Base-by-base conservation (phyloP, 441 rosid genomes). In the Iberis amara region DNA sequence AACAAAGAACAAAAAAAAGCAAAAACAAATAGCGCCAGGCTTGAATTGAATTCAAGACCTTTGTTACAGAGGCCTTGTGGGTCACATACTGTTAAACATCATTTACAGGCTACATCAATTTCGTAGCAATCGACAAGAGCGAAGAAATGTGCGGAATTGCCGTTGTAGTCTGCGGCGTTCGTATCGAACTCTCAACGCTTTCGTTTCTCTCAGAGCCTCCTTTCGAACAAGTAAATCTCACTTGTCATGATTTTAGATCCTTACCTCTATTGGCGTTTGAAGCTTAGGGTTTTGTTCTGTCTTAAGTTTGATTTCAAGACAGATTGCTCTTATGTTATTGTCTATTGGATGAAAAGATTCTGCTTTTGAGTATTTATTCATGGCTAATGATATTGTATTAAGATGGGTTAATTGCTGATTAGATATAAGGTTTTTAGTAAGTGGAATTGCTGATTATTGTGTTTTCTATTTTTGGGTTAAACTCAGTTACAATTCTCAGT, bases 61-160 rank as follows among this genome's bases (percentile, higher is more conserved):
- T n/a, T n/a, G n/a, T n/a, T n/a, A n/a, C n/a, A n/a, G n/a, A n/a
- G n/a, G n/a, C n/a, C n/a, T n/a, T n/a, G n/a, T n/a, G n/a, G n/a
- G n/a, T n/a, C n/a, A n/a, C n/a, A n/a, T n/a, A n/a, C n/a, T n/a
- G n/a, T n/a, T n/a, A n/a, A n/a, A n/a, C n/a, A n/a, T 18, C 21
- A 18, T 18, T 18, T 18, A 18, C 21, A 18, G 21, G 21, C 30
- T n/a, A n/a, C n/a, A n/a, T n/a, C n/a, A n/a, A n/a, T n/a, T n/a
- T n/a, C n/a, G n/a, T n/a, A n/a, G n/a, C n/a, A n/a, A n/a, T n/a
- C n/a, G n/a, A n/a, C n/a, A n/a, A n/a, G n/a, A 4, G 30, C 30
- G 30, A 26, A 26, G 69, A 65, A 53, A 87, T 90, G 96, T 87
- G 98, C 9, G 98, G 96, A 24, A 83, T 87, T 46, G 96, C 86